Percentiles rank a stretch among this genome's conserved stretches.
Conservation (phyloP, 148 eudicot genomes). For the Hydrangea macrophylla region DNA sequence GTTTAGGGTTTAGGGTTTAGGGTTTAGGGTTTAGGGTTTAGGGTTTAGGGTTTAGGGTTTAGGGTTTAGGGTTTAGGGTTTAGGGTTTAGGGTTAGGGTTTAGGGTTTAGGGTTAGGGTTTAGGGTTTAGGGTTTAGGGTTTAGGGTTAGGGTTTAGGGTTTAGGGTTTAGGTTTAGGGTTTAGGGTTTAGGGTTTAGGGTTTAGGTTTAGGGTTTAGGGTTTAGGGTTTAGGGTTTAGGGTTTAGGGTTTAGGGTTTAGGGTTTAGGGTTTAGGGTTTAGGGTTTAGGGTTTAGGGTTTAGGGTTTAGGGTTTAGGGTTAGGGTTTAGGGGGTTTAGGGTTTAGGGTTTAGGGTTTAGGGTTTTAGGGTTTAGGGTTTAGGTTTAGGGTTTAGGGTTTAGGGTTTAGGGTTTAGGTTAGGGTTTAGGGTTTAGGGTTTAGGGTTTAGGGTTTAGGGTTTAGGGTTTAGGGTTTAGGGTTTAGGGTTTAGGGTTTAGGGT, state of each 20-base stretch:
- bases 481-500: background rate
- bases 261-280: conserved; percentile 27
- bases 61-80: conserved; percentile 15
- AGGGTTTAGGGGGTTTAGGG: conserved; percentile 27
- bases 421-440: conserved; percentile 15
- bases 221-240: conserved; percentile 25
- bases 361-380: conserved; percentile 22
- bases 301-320: conserved; percentile 24
- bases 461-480: conserved; percentile 10
- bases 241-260: conserved; percentile 27
- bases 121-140: conserved; percentile 4
- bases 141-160: conserved; percentile 16
- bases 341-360: conserved; percentile 27
- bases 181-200: conserved; percentile 23
- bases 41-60: conserved; percentile 14
- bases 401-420: conserved; percentile 11
- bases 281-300: conserved; percentile 24
- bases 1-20: conserved; percentile 11
- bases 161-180: conserved; percentile 15
- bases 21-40: conserved; percentile 12
- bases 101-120: conserved; percentile 11
- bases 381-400: conserved; percentile 10
- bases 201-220: conserved; percentile 19
- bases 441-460: conserved; percentile 17
- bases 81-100: conserved; percentile 13